Evolutionary conservation across 1,284 basidiomycete genomes (phyloP).

Genomic region (Mycena citricolor): DNA sequence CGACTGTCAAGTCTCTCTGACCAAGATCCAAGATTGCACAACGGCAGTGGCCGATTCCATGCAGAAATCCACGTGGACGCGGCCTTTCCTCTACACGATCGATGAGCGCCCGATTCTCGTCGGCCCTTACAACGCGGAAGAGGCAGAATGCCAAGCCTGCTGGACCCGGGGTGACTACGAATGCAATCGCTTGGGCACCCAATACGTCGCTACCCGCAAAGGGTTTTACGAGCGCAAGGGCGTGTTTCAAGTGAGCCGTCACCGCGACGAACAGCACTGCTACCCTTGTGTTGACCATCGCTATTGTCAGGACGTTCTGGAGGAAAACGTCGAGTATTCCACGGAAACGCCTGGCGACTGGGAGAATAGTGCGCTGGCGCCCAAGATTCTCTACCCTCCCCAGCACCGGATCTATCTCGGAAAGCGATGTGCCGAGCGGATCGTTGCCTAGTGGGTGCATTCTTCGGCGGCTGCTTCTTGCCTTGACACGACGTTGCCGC

Average conservation of each 20-base stretch:
- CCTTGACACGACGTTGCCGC: neutral
- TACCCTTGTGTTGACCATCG: too few species aligned
- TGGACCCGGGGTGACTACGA: slow-evolving; percentile 5
- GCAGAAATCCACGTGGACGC: slow-evolving; percentile 10
- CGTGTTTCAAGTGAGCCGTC: too few species aligned
- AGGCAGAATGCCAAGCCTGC: slow-evolving; percentile 13
- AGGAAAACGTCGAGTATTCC: slow-evolving; percentile 2
- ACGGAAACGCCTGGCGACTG: slow-evolving; percentile 2
- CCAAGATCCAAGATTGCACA: neutral
- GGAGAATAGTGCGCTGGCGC: slow-evolving; percentile 8
- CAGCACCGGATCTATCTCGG: slow-evolving; percentile 14
- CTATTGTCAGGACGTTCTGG: slow-evolving; percentile 7
- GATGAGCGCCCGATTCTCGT: slow-evolving; percentile 9
- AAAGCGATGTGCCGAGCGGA: slow-evolving; percentile 4
- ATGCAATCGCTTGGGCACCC: slow-evolving; percentile 5
- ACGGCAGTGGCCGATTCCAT: slow-evolving; percentile 1
- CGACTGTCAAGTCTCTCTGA: slow-evolving; percentile 1
- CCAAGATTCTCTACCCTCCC: slow-evolving; percentile 5
- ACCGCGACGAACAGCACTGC: too few species aligned
- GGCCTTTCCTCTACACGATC: slow-evolving; percentile 10
- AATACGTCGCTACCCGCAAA: slow-evolving; percentile 6
- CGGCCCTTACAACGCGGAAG: neutral
- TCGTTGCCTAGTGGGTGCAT: slow-evolving; percentile 9
- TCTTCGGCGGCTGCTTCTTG: too few species aligned
- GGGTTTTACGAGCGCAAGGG: slow-evolving; percentile 16